Evolutionary conservation across 2,329 filamentous ascomycete genomes (phyloP).

Genomic region (Arthroderma sp.): DNA sequence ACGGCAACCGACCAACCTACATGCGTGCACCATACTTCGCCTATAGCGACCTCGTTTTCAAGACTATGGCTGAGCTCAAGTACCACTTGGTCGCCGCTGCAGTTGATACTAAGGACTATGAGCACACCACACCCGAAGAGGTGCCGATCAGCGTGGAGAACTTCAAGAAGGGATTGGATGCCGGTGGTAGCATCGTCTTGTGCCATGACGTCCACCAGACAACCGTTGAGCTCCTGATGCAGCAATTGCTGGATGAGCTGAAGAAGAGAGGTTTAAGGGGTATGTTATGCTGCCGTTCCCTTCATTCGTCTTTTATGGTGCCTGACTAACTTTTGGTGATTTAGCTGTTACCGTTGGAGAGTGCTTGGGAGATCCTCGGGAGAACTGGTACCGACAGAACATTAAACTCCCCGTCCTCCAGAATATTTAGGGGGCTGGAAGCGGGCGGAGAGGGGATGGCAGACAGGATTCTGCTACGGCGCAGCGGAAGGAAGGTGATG

Average conservation of each 20-base stretch:
- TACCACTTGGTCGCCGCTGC: constrained; percentile 36
- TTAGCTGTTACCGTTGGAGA: constrained; percentile 9
- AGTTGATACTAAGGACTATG: constrained; percentile 36
- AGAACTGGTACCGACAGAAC: constrained; percentile 7
- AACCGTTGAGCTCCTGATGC: constrained; percentile 7
- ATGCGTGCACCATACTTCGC: constrained; percentile 38
- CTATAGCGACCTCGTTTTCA: constrained; percentile 23
- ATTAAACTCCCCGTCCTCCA: background rate
- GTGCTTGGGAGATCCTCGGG: constrained; percentile 9
- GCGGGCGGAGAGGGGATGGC: background rate
- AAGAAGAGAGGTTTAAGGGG: constrained; percentile 2
- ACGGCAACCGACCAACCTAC: constrained; percentile 36
- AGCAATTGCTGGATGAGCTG: constrained; percentile 7
- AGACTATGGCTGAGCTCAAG: constrained; percentile 30
- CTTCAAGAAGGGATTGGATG: background rate
- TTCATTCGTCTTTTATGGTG: background rate
- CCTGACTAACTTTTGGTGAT: constrained; percentile 1
- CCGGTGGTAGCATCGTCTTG: constrained; percentile 2
- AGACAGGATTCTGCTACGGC: background rate
- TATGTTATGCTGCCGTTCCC: background rate
- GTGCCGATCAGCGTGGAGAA: background rate
- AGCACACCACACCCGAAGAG: constrained; percentile 15
- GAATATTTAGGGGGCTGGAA: too few species aligned
- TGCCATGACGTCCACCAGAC: constrained; percentile 9
- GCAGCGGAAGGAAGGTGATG: too few species aligned